A percentile compares a stretch with the other conserved stretches of the same genome.
These are phyloP conservation scores for Cornus suecica DNA, from an alignment of 148 eudicot genomes.

Conservation along the genomic window DNA sequence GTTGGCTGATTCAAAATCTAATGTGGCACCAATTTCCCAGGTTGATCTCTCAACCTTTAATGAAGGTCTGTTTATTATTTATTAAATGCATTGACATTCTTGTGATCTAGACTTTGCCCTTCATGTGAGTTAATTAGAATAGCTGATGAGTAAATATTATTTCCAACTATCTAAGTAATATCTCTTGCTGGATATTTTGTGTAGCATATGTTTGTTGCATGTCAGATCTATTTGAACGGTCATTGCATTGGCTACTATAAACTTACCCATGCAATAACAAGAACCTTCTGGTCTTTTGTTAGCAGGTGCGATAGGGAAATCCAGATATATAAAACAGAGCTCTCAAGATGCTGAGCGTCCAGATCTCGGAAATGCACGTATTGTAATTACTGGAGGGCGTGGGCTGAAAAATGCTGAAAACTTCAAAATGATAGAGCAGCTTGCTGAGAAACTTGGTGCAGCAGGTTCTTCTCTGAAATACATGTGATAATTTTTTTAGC, in stretches of 20 bases:
- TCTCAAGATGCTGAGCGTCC: constrained; percentile 87
- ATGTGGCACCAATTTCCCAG: constrained; percentile 61
- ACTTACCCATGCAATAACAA: neutral
- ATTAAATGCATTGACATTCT: neutral
- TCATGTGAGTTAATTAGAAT: neutral
- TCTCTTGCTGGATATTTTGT: neutral
- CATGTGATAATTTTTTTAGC: neutral
- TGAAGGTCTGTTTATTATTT: constrained; percentile 70
- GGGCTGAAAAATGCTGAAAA: constrained; percentile 86
- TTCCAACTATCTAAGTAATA: neutral
- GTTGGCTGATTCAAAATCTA: constrained; percentile 44
- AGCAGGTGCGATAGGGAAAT: constrained; percentile 58
- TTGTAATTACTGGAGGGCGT: constrained; percentile 89
- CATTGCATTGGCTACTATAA: neutral
- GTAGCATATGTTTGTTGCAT: neutral
- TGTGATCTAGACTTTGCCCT: neutral
- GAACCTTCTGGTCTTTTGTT: constrained; percentile 11
- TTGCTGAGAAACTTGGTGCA: constrained; percentile 95
- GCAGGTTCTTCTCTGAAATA: constrained; percentile 53
- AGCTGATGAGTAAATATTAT: neutral
- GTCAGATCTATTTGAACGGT: constrained; percentile 6
- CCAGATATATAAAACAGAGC: constrained; percentile 57
- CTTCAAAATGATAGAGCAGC: constrained; percentile 84
- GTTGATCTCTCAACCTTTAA: constrained; percentile 83
- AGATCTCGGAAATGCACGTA: constrained; percentile 89